phyloP scores from a whole-genome alignment of 108 stramenopile genomes.

The Licmophora abbreviata region DNA sequence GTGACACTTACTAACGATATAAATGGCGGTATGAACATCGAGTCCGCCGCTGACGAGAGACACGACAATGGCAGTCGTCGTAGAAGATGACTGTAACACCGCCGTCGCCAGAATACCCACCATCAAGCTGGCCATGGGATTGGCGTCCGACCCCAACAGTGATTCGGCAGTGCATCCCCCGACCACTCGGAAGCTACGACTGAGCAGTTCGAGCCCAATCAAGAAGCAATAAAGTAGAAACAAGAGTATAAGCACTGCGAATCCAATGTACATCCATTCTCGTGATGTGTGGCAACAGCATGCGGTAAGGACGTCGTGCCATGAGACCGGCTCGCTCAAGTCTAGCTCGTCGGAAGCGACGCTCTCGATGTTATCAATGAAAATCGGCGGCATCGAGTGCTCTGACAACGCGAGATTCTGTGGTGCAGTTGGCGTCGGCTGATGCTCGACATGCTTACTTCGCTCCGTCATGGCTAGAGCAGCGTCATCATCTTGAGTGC shows the following conservation, averaged over 20 bases:
- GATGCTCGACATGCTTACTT: no score
- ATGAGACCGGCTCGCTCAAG: no score
- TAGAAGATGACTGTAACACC: constrained; percentile 30
- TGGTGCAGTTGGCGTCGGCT: no score
- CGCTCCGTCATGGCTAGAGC: no score
- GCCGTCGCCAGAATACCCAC: constrained; percentile 35
- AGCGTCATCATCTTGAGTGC: no score
- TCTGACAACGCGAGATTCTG: no score
- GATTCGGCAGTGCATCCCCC: constrained; percentile 26
- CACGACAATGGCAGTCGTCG: constrained; percentile 39
- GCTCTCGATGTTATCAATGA: no score
- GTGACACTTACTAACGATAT: no score
- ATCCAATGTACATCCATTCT: constrained; percentile 1
- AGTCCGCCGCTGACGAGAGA: constrained; percentile 17
- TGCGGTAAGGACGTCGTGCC: constrained; percentile 11
- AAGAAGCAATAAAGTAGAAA: constrained; percentile 7
- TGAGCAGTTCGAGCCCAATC: constrained; percentile 13
- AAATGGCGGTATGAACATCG: constrained; percentile 27
- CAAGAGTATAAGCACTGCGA: background rate
- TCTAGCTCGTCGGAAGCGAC: no score
- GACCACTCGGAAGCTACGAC: constrained; percentile 15
- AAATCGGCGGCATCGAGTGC: no score
- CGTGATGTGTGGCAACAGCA: background rate
- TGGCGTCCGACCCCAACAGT: constrained; percentile 11
- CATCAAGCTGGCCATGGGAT: constrained; percentile 23